Percentiles rank a stretch among this genome's conserved stretches.
phyloP scores from a whole-genome alignment of 371 early-diverging fungal species.

The Mortierella sp. region DNA sequence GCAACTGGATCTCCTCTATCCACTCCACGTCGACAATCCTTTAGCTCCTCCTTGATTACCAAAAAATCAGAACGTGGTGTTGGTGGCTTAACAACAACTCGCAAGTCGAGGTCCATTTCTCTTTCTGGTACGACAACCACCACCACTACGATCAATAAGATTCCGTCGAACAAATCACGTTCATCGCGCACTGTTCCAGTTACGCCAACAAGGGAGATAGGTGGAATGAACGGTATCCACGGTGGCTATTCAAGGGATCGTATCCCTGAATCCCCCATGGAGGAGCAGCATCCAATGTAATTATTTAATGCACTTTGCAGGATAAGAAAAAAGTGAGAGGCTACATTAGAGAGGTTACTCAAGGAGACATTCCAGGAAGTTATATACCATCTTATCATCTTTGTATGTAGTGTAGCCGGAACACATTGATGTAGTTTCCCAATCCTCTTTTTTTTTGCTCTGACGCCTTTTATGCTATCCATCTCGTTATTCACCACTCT shows the following conservation, averaged over 20 bases:
- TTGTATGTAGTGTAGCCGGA: background rate
- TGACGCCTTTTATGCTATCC: background rate
- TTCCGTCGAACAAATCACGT: conserved; percentile 31
- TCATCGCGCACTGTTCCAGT: conserved; percentile 33
- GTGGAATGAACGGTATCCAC: conserved; percentile 8
- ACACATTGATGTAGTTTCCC: background rate
- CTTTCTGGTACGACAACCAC: conserved; percentile 43
- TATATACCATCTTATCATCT: conserved; percentile 1
- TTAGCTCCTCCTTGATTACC: conserved; percentile 39
- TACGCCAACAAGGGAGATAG: conserved; percentile 24
- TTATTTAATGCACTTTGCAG: background rate
- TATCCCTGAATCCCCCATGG: conserved; percentile 45
- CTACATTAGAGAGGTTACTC: too few species aligned
- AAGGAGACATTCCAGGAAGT: background rate
- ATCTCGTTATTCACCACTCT: background rate
- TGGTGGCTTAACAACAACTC: conserved; percentile 36
- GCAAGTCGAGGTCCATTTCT: conserved; percentile 51
- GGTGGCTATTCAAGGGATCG: conserved; percentile 39
- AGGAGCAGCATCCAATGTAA: conserved; percentile 32
- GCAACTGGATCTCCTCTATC: conserved; percentile 18
- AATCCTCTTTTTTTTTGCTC: background rate
- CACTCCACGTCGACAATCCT: conserved; percentile 55
- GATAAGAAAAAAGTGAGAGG: too few species aligned
- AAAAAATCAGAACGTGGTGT: conserved; percentile 34
- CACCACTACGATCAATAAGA: conserved; percentile 45